Evolutionary conservation across 768 basidiomycete genomes (phyloP), one percentile per base, ranked within the genome.

Genomic region (Pleurotus citrinopileatus): DNA sequence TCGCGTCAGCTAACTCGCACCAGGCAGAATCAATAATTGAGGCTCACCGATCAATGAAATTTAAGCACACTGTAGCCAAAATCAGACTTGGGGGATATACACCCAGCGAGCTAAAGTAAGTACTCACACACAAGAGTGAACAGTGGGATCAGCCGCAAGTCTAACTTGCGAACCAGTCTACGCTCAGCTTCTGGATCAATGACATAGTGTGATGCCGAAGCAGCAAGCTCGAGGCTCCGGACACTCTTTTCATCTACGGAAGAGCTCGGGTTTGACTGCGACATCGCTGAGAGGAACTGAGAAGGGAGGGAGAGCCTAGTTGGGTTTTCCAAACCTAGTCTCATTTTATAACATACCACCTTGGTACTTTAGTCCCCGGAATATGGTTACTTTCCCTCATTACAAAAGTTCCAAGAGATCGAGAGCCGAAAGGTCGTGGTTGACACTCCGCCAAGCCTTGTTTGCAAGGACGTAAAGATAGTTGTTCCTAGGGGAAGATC

Each of bases 71-170:
- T 73, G 53, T 17, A 40, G 9, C 13, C 12, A 20, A 51, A 8
- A 3, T n/a, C 5, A n/a, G 17, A 9, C 1, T 51, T n/a, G 27
- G 26, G 46, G 42, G 4, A 9, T 8, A 10, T 59, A 25, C 58
- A 44, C 10, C 17, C 12, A 9, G 12, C 23, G 12, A 25, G 36
- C 36, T 38, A 17, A n/a, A 42, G 28, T 25, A 20, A 32, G 19
- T 19, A 55, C 73, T 61, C 56, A 73, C 73, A 74, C 10, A 76
- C 68, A 23, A 73, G 54, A 19, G 70, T 72, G 57, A 73, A 73
- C 34, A 75, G 55, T 5, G 74, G 74, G 20, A 76, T 42, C 15
- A 76, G 51, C 12, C 59, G 57, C 50, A 61, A 58, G 54, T 73
- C 73, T 28, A 73, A 60, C 54, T 74, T 75, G 20, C 67, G 57